Base-by-base conservation (phyloP, 2,329 filamentous ascomycete genomes). In the Polytolypa hystricis region DNA sequence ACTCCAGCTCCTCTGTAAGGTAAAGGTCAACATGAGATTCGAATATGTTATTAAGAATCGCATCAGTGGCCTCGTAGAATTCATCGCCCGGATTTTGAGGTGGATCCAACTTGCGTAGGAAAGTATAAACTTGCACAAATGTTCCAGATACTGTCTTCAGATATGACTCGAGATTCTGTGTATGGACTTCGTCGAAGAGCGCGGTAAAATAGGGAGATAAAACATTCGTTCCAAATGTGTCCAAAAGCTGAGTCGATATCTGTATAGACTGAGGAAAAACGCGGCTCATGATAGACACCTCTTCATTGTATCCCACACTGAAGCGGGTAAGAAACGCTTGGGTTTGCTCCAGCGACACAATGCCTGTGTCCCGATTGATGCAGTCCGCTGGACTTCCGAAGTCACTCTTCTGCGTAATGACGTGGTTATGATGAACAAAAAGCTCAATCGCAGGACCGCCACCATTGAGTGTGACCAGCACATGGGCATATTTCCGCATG, bases 11-110 rank as follows among this genome's bases (percentile, higher is more conserved):
- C 54, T 95, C 89, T 43, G 85, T 79, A 11, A 98, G 67, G 56
- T 96, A 98, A 1, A 93, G 64, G 55, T 95, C 87, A n/a, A 96
- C 69, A 54, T 96, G 89, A 26, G 82, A 85, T 55, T 94, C 89
- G 50, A 94, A 96, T 1, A 86, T 77, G 43, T 72, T 73, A 11
- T 78, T 64, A 10, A 87, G 70, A 34, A 85, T 70, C 40, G 74
- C 69, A 48, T 78, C 79, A 10, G 81, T 72, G 46, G 79, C 76
- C 7, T 77, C 70, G 30, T 71, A 58, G 32, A 82, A 78, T 7
- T 74, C 72, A 19, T 74, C 61, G 12, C 70, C 67, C 0, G 74
- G 76, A 17, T 54, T 56, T 19, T 69, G 73, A 2, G 84, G 79
- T 2, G 81, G 74, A 34, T 74, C 70, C 5, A 95, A 62, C 0